Percentiles rank a stretch among this genome's conserved stretches.
phyloP scores from a whole-genome alignment of 2,329 filamentous ascomycete species.

The Exophiala spinifera region DNA sequence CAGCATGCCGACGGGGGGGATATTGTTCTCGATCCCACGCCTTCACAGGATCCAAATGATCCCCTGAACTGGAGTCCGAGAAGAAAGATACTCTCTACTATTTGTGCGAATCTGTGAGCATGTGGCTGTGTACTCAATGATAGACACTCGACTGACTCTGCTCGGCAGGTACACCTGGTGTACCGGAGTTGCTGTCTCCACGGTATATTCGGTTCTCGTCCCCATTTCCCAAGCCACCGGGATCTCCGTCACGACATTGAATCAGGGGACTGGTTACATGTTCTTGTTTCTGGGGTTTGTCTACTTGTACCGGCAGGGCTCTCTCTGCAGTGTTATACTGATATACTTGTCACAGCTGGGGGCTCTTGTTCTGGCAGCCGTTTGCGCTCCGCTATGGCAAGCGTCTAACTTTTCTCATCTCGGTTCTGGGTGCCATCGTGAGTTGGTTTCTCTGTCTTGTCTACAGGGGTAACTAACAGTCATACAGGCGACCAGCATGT shows the following conservation, averaged over 20 bases:
- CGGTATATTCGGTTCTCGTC: not conserved
- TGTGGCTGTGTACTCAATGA: conserved; percentile 23
- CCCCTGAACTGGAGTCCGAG: conserved; percentile 29
- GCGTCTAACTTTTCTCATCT: not conserved
- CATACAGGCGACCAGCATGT: not conserved
- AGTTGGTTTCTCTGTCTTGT: not conserved
- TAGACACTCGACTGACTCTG: not conserved
- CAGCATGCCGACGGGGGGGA: not conserved
- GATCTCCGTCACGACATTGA: not conserved
- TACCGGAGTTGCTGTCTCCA: not conserved
- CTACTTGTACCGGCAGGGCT: not conserved
- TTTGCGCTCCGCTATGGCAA: not conserved
- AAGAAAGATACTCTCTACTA: conserved; percentile 29
- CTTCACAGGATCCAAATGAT: conserved; percentile 28
- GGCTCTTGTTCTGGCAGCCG: not conserved
- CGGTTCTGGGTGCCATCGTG: not conserved
- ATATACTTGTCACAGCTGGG: not conserved
- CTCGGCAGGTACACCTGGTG: no score
- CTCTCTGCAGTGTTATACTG: not conserved
- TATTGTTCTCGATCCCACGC: conserved; percentile 30
- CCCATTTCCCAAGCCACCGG: not conserved
- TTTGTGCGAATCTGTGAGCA: conserved; percentile 1
- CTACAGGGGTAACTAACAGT: not conserved
- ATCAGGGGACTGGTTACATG: not conserved
- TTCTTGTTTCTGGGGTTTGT: not conserved